Base-by-base conservation (phyloP, 1,284 basidiomycete species). In the Lentinula novae-zelandiae region DNA sequence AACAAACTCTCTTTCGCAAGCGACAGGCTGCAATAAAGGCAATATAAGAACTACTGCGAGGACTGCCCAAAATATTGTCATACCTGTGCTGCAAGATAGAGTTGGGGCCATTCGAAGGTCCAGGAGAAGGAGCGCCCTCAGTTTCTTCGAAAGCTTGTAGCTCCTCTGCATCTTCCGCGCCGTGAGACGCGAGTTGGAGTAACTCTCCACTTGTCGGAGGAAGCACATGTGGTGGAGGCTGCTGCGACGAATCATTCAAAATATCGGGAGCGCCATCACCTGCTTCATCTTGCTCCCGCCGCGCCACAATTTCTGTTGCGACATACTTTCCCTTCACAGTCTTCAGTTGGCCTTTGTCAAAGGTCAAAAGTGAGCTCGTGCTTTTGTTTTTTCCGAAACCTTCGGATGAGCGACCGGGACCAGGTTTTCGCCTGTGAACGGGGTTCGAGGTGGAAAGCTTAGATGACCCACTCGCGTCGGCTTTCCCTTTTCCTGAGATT, bases 71-170 rank as follows among this genome's bases (percentile, higher is more conserved):
- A 51, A 55, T 9, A 12, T 2, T 44, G 38, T 31, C 60, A 15
- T 33, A 70, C 68, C 68, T 69, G 57, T 65, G 68, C 22, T 66
- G 64, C 12, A 65, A 53, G 49, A 63, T 36, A 38, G 53, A 57
- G 5, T 49, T 42, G 38, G 58, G 17, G 55, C 60, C 59, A 7
- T 60, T 50, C 42, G 38, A 60, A 40, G 60, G 39, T 53, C 52
- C 39, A 27, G 27, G 12, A 15, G 48, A 27, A 6, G 53, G 52
- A 31, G 36, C 27, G n/a, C 75, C 77, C 5, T 86, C 63, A 49
- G 75, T 78, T 6, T 87, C 85, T 61, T 87, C 83, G 64, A 82
- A 88, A 65, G 85, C 84, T 8, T 80, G 74, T 31, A 87, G 76
- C 1, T 65, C 68, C 31, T 76, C 75, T 1, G 66, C 72, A 44